phyloP scores from a whole-genome alignment of 495 filamentous ascomycete species.

The Immersiella caudata region DNA sequence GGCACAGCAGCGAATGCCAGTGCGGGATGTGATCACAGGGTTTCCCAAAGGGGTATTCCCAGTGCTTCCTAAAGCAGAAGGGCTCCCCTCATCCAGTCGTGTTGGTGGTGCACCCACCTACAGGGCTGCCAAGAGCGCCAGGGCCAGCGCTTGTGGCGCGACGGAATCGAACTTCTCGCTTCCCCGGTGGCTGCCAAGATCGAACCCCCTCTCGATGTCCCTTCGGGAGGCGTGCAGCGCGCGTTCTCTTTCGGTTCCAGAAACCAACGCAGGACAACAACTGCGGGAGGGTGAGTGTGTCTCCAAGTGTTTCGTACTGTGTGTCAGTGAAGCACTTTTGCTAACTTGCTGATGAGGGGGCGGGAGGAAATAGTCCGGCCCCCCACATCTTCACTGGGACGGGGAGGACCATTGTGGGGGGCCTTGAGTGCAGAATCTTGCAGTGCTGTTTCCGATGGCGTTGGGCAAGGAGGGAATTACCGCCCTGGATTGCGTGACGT shows the following conservation, averaged over 20 bases:
- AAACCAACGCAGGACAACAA: not conserved
- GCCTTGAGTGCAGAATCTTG: not conserved
- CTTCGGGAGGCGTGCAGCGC: not conserved
- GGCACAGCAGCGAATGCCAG: too few species aligned
- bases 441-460: not conserved
- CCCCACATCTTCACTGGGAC: not conserved
- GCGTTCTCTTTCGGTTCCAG: constrained; percentile 3
- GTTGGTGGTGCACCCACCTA: not conserved
- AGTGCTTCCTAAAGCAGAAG: too few species aligned
- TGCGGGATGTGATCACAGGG: too few species aligned
- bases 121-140: not conserved
- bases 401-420: not conserved
- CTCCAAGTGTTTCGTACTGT: not conserved
- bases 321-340: not conserved
- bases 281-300: not conserved
- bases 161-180: not conserved
- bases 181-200: not conserved
- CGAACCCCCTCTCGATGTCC: not conserved
- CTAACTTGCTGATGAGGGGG: not conserved
- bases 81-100: too few species aligned
- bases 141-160: constrained; percentile 1
- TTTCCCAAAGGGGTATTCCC: too few species aligned
- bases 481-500: not conserved
- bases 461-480: not conserved
- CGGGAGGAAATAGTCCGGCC: not conserved